phyloP scores from a whole-genome alignment of 2,329 filamentous ascomycete species.

The Clonostachys chloroleuca region DNA sequence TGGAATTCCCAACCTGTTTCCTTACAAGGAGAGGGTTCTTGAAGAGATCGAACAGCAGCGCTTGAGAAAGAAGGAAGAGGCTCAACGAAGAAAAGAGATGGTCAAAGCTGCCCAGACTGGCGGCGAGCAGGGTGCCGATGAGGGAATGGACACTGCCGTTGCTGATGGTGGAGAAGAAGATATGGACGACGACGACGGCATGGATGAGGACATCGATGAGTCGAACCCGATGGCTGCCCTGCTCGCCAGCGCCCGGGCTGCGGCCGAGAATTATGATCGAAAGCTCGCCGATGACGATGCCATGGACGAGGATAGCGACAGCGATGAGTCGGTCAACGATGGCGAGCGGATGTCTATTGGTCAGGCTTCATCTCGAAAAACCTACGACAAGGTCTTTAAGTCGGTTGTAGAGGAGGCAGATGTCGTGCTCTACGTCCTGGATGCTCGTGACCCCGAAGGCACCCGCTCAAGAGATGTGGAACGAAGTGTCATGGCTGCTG shows the following conservation, averaged over 20 bases:
- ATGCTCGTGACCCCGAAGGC: conserved; percentile 86
- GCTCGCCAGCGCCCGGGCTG: conserved; percentile 74
- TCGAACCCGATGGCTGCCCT: conserved; percentile 91
- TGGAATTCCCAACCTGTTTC: conserved; percentile 94
- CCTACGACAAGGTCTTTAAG: conserved; percentile 96
- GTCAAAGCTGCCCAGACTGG: conserved; percentile 63
- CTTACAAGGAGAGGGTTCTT: conserved; percentile 93
- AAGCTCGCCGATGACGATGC: conserved; percentile 52
- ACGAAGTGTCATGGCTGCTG: conserved; percentile 85
- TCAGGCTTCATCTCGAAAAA: conserved; percentile 67
- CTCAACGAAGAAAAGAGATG: conserved; percentile 64
- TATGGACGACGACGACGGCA: conserved; percentile 44
- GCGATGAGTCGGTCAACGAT: conserved; percentile 54
- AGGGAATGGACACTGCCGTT: conserved; percentile 38
- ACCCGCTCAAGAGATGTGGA: conserved; percentile 89
- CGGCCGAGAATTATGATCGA: conserved; percentile 71
- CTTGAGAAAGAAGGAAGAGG: conserved; percentile 76
- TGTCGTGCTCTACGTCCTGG: conserved; percentile 88
- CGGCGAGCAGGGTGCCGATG: conserved; percentile 24
- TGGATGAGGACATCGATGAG: conserved; percentile 58
- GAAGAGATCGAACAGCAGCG: conserved; percentile 91
- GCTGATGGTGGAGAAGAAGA: conserved; percentile 43
- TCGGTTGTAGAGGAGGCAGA: conserved; percentile 85
- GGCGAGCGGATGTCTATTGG: conserved; percentile 44
- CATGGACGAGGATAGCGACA: conserved; percentile 43